Base-by-base conservation (phyloP, 2,329 filamentous ascomycete species). In the Dactylellina haptotyla region DNA sequence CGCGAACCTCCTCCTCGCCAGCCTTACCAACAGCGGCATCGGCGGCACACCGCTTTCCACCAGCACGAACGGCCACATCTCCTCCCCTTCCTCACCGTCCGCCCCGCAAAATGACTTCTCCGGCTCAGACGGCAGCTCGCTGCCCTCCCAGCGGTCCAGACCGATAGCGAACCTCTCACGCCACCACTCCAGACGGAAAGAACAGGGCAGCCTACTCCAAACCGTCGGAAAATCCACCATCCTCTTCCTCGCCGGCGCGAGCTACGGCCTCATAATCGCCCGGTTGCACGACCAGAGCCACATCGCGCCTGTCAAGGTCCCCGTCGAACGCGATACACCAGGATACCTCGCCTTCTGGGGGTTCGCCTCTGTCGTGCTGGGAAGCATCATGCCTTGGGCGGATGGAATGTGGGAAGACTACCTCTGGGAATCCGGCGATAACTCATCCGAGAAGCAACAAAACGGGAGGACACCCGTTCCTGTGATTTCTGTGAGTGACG, bases 281-380 rank as follows among this genome's bases (percentile, higher is more conserved):
- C 89, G 92, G 79, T 83, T 98, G 46, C 92, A 94, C 77, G 87
- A 89, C 75, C 87, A 88, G 56, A 85, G 88, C 75, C 84, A 85
- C 48, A 83, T 92, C 39, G 85, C 86, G 0, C 86, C 88, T 0
- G 85, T 92, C 32, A 85, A 87, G 62, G 83, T 90, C 50, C 84
- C 85, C 34, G 81, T 88, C 30, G 82, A 87, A 73, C 82, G 84
- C 26, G 82, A 83, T 80, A 79, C 81, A 32, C 79, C 82, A 4
- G 79, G 80, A 45, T 96, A 96, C 80, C 83, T 96, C 62, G 82
- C 84, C 0, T 89, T 91, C 75, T 99, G 95, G 94, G 95, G 93
- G 0, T 77, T 89, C 8, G 88, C 89, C 0, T 93, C 93, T 14
- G 87, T 97, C 3, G 84, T 86, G 0, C 82, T 97, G 23, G 95